Conservation (phyloP, 495 filamentous ascomycete genomes). For the Penicillium riverlandense region DNA sequence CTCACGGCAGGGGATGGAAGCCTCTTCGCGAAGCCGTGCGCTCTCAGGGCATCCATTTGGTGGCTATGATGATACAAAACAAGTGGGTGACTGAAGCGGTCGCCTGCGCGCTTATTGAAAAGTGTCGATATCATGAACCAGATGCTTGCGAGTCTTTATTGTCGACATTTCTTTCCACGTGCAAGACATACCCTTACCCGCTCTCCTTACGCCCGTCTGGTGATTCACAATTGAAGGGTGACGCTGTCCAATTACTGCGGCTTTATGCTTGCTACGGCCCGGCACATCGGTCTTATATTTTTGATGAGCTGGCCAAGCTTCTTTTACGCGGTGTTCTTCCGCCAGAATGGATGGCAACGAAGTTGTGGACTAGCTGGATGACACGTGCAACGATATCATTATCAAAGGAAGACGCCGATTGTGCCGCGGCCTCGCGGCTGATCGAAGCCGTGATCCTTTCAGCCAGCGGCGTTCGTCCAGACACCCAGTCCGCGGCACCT, state of each 20-base stretch:
- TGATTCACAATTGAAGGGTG: constrained; percentile 9
- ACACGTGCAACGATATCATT: constrained; percentile 35
- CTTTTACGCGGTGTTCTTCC: constrained; percentile 30
- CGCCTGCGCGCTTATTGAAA: constrained; percentile 26
- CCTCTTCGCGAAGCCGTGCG: constrained; percentile 58
- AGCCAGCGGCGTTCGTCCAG: constrained; percentile 15
- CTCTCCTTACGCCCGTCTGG: constrained; percentile 19
- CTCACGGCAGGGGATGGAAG: constrained; percentile 51
- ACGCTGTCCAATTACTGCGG: constrained; percentile 25
- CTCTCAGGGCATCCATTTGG: constrained; percentile 55
- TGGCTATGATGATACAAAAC: constrained; percentile 49
- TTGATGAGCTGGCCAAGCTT: constrained; percentile 32
- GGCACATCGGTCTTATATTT: constrained; percentile 25
- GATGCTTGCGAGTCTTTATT: constrained; percentile 33
- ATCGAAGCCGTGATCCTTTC: constrained; percentile 34
- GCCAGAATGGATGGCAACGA: constrained; percentile 44
- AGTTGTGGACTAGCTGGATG: constrained; percentile 35
- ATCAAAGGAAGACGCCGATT: constrained; percentile 28
- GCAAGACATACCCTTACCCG: constrained; percentile 22
- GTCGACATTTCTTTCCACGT: constrained; percentile 22
- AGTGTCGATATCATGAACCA: constrained; percentile 23
- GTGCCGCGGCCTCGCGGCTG: constrained; percentile 25
- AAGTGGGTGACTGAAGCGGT: constrained; percentile 29
- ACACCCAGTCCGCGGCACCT: not conserved
- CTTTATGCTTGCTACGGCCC: constrained; percentile 17